Base-by-base conservation (phyloP, 83 land plant species). In the Picea abies region DNA sequence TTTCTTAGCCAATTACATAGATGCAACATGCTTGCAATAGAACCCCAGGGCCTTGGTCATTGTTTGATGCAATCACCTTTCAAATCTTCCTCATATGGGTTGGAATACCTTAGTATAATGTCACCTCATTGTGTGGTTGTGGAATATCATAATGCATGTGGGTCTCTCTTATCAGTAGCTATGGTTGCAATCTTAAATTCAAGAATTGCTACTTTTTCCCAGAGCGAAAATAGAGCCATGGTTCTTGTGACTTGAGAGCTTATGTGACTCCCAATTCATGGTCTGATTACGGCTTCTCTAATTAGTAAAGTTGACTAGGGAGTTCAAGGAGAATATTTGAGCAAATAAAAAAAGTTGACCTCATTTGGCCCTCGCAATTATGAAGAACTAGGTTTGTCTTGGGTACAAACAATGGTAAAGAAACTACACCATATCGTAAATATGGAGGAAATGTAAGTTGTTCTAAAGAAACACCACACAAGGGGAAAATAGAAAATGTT, bases 221-320 rank as follows among this genome's bases (percentile, higher is more conserved):
- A 86, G 32, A 80, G 87, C 44, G 91, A 61, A 90, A 83, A 79
- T 69, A 88, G 35, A 88, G 89, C 82, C 92, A 86, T 12, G 87
- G 91, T 84, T 87, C 86, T 35, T 81, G 82, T 47, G 82, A 83
- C 29, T 86, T 82, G 29, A 79, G 82, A 25, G 37, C 82, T 11
- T 67, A 63, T 60, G 10, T 63, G 4, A 56, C 77, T 52, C 61
- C 70, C 10, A 76, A 61, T 20, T 22, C 86, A 47, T 87, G 84
- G 87, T 87, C 90, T 7, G 89, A 88, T 52, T 95, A 92, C 92
- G 90, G 90, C 2, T 90, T 29, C 95, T 20, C 93, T 93, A 3
- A 82, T 78, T 80, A 92, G 93, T 37, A 88, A 89, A 60, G 63
- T 79, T 23, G 96, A 95, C 61, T 95, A 93, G 94, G 86, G 93